Conservation (phyloP, 257 asterid genomes). For the Eucommia ulmoides region DNA sequence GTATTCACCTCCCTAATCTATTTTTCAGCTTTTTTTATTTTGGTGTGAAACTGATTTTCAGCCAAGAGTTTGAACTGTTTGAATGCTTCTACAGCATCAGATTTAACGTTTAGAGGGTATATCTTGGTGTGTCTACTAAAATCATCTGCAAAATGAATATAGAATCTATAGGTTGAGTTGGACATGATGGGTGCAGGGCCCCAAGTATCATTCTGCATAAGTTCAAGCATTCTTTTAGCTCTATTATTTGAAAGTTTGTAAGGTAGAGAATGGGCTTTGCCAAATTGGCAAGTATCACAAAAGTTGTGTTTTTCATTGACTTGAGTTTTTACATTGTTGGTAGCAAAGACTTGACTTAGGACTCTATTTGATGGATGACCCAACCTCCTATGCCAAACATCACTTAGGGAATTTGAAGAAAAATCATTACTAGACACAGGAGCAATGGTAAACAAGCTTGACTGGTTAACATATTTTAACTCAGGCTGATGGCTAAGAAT, state of each 20-base stretch:
- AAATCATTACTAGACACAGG: not conserved
- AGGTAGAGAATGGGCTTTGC: not conserved
- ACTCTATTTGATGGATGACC: not conserved
- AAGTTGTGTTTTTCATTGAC: too few relatives aligned
- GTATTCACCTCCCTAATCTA: not conserved
- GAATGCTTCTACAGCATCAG: not conserved
- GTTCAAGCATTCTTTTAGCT: not conserved
- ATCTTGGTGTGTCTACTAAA: not conserved
- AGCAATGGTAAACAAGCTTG: not conserved
- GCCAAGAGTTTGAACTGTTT: not conserved
- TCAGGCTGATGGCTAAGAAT: too few relatives aligned
- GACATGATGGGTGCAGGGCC: not conserved
- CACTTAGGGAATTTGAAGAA: too few relatives aligned
- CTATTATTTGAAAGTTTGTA: not conserved
- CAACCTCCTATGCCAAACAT: not conserved
- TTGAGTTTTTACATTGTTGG: too few relatives aligned
- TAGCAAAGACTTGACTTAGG: not conserved
- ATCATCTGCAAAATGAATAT: not conserved
- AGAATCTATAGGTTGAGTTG: not conserved
- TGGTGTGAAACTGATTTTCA: not conserved
- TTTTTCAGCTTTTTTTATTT: not conserved
- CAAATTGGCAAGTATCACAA: not conserved
- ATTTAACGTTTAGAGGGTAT: not conserved
- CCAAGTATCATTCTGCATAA: not conserved
- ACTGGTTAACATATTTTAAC: not conserved